Evolutionary conservation across 2,329 filamentous ascomycete species (phyloP).

Genomic region (Herpotrichia juniperi): DNA sequence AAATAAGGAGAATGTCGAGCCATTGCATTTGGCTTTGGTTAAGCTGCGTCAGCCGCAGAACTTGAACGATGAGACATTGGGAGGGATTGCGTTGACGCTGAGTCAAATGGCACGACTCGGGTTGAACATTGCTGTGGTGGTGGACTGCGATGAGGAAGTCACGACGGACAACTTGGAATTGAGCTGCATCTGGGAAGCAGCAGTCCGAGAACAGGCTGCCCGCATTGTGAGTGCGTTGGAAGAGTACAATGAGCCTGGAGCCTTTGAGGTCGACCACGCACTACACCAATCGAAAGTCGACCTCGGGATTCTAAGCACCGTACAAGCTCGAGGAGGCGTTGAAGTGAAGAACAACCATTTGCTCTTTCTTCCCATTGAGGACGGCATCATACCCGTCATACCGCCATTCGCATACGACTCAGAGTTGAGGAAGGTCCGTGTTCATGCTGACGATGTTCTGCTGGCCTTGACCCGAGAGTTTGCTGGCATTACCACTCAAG

Average conservation of each 20-base stretch:
- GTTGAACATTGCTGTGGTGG: conserved; percentile 78
- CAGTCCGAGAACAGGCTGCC: conserved; percentile 68
- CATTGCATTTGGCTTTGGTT: conserved; percentile 79
- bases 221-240: conserved; percentile 79
- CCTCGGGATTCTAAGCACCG: conserved; percentile 38
- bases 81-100: conserved; percentile 81
- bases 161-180: conserved; percentile 36
- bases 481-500: conserved; percentile 62
- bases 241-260: conserved; percentile 68
- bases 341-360: conserved; percentile 54
- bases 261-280: conserved; percentile 69
- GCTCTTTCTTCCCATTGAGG: conserved; percentile 69
- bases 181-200: conserved; percentile 47
- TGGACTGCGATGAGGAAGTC: conserved; percentile 68
- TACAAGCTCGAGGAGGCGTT: conserved; percentile 42
- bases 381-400: conserved; percentile 74
- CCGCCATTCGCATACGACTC: conserved; percentile 67
- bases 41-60: conserved; percentile 78
- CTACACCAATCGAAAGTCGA: conserved; percentile 46
- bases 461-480: conserved; percentile 79
- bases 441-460: conserved; percentile 69
- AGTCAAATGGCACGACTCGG: conserved; percentile 83
- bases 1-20: conserved; percentile 43
- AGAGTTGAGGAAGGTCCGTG: conserved; percentile 48
- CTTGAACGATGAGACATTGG: conserved; percentile 70